A percentile compares a stretch with the other conserved stretches of the same genome.
phyloP scores from a whole-genome alignment of 2,329 filamentous ascomycete genomes.

The Arthroderma sp. region DNA sequence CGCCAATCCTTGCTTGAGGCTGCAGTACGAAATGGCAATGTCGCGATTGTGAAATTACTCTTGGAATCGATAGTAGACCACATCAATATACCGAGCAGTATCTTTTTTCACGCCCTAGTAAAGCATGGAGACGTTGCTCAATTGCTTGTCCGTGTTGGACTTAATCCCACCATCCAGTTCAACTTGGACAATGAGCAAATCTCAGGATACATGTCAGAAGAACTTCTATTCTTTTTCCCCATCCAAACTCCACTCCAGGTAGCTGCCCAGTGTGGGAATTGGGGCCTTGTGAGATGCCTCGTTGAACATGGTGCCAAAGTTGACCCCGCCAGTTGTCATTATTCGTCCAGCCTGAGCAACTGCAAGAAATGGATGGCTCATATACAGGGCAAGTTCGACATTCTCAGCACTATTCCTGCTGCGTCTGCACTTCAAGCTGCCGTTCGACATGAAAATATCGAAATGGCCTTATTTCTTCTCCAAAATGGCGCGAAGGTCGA shows the following conservation, averaged over 20 bases:
- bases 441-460: conserved; percentile 4
- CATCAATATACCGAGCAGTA: background rate
- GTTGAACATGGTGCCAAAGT: conserved; percentile 8
- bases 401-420: background rate
- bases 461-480: conserved; percentile 12
- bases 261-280: conserved; percentile 1
- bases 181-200: background rate
- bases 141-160: background rate
- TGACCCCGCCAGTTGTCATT: too few relatives aligned
- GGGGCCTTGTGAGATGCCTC: conserved; percentile 6
- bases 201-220: background rate
- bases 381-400: background rate
- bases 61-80: background rate
- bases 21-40: background rate
- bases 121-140: background rate
- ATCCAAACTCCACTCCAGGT: conserved; percentile 5
- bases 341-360: too few relatives aligned
- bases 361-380: background rate
- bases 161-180: background rate
- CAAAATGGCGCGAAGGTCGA: conserved; percentile 7
- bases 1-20: background rate
- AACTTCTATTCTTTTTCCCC: conserved; percentile 2
- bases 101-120: background rate
- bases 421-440: conserved; percentile 13
- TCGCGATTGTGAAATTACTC: background rate